Evolutionary conservation across 176 grass and related monocot species (phyloP).

Genomic region (Carex kokanica): DNA sequence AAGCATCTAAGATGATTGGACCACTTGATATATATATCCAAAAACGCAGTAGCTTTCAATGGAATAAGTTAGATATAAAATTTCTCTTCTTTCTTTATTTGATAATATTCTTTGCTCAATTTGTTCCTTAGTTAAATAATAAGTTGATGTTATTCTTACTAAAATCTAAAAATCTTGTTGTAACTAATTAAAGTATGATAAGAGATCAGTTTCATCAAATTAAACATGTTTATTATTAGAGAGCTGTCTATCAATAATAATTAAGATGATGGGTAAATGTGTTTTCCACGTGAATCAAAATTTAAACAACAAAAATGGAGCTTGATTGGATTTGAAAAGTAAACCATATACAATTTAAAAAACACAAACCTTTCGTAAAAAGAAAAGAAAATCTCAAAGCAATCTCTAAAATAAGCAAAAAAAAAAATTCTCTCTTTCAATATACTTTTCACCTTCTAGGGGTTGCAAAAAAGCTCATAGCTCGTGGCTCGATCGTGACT

Average conservation of each 20-base stretch:
- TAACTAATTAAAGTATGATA: neutral
- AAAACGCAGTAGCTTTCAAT: neutral
- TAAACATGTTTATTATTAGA: neutral
- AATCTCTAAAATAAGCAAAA: neutral
- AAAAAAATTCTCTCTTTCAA: neutral
- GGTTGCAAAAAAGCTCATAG: no score
- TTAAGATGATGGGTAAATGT: neutral
- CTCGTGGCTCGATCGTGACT: no score
- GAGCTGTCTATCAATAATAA: neutral
- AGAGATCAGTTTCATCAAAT: neutral
- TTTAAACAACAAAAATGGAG: neutral
- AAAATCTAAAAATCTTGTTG: neutral
- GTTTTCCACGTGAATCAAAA: neutral
- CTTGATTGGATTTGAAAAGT: neutral
- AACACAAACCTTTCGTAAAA: no score
- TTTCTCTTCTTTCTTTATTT: neutral
- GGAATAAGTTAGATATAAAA: neutral
- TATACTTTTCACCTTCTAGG: neutral
- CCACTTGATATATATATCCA: constrained; percentile 4
- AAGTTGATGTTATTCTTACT: neutral
- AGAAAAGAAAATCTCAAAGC: neutral
- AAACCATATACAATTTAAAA: neutral
- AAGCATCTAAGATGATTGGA: neutral
- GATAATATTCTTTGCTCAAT: neutral
- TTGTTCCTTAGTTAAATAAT: neutral